These are phyloP conservation scores for Amanita inopinata DNA, from an alignment of 768 basidiomycete species.

Conservation along the genomic window DNA sequence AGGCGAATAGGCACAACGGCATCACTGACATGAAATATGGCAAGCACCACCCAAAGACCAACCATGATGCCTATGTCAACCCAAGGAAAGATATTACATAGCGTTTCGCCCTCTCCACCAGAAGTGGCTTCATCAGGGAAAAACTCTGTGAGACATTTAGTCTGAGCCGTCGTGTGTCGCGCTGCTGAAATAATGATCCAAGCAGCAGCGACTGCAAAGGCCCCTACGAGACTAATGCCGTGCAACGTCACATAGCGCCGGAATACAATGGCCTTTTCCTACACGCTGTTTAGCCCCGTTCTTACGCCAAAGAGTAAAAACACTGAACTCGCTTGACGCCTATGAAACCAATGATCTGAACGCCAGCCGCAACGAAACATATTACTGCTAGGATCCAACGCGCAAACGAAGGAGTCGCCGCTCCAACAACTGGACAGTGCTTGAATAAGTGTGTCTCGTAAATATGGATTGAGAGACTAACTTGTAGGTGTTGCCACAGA, in stretches of 20 bases:
- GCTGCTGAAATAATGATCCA: conserved; percentile 78
- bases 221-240: conserved; percentile 37
- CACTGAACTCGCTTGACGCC: conserved; percentile 65
- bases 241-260: conserved; percentile 66
- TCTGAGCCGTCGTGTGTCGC: conserved; percentile 63
- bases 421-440: conserved; percentile 63
- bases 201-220: conserved; percentile 69
- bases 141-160: conserved; percentile 52
- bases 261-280: conserved; percentile 63
- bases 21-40: conserved; percentile 59
- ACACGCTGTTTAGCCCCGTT: conserved; percentile 8
- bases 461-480: conserved; percentile 30
- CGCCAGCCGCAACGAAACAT: conserved; percentile 63
- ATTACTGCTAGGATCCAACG: conserved; percentile 64
- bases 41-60: conserved; percentile 74
- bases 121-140: conserved; percentile 32
- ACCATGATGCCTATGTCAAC: conserved; percentile 89
- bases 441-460: conserved; percentile 1
- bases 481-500: conserved; percentile 73
- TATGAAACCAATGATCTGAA: conserved; percentile 80
- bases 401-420: conserved; percentile 71
- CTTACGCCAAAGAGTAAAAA: background rate
- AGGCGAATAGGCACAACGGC: conserved; percentile 7
- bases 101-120: conserved; percentile 47
- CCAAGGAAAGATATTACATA: conserved; percentile 91